A percentile compares a stretch with the other conserved stretches of the same genome.
Conservation (phyloP, 2,329 filamentous ascomycete genomes). For the Pseudophaeomoniella oleicola region DNA sequence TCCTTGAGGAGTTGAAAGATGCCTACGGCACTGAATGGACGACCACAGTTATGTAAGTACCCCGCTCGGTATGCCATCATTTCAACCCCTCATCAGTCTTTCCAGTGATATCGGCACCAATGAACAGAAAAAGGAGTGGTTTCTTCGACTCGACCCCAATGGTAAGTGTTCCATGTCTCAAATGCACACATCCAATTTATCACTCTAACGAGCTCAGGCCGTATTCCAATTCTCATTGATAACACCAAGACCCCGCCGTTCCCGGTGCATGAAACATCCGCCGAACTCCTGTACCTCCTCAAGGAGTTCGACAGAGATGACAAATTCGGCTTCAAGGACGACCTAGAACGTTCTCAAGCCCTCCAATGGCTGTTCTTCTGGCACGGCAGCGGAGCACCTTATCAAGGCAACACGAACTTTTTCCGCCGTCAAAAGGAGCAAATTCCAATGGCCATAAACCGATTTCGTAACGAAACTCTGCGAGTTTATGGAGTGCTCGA, state of each 20-base stretch:
- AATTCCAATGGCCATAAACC: conserved; percentile 33
- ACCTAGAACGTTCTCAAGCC: conserved; percentile 32
- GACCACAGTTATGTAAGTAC: conserved; percentile 24
- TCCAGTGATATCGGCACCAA: conserved; percentile 31
- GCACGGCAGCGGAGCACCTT: conserved; percentile 26
- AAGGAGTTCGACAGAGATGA: conserved; percentile 34
- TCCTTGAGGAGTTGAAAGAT: conserved; percentile 40
- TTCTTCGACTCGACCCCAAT: conserved; percentile 32
- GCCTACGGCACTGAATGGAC: conserved; percentile 35
- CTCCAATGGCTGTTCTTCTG: conserved; percentile 43
- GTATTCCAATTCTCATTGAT: conserved; percentile 37
- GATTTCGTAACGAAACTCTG: conserved; percentile 37
- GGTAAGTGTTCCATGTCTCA: conserved; percentile 12
- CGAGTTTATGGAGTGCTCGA: conserved; percentile 42
- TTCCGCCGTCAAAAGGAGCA: conserved; percentile 30
- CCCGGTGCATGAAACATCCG: conserved; percentile 38
- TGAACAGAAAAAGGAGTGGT: conserved; percentile 43
- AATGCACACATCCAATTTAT: not conserved
- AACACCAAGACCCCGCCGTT: conserved; percentile 34
- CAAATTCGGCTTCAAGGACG: conserved; percentile 36
- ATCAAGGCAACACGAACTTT: conserved; percentile 27
- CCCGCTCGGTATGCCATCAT: too few species aligned
- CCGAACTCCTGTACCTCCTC: conserved; percentile 38
- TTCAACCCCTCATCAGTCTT: not conserved
- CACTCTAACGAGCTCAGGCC: conserved; percentile 16